Base-by-base conservation (phyloP, 2,329 filamentous ascomycete genomes). In the Fusarium papillatum region DNA sequence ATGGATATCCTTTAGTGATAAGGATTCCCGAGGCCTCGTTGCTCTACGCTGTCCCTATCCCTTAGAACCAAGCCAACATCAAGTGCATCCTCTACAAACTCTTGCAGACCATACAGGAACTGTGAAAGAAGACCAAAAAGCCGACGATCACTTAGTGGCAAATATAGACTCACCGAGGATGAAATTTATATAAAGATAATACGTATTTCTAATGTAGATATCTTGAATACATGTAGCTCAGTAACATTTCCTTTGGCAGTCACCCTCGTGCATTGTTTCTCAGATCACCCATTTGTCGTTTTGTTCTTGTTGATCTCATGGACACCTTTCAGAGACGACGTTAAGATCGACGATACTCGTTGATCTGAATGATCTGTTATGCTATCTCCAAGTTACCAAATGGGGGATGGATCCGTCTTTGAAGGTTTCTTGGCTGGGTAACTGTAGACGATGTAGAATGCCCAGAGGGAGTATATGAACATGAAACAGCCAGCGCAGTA, bases 401-500 rank as follows among this genome's bases (percentile, higher is more conserved):
- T 57, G 11, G 53, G 53, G 7, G 29, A 57, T 36, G 53, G 53
- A 22, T 36, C 53, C 13, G 7, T 22, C 53, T 57, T 57, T 57
- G 53, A 57, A 3, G 53, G 29, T 2, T 57, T 57, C 34, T 60
- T 60, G 34, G 57, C 22, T 39, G 57, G 57, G 34, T 19, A 26
- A 39, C 34, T 38, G 34, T 38, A 24, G 34, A 39, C 57, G 9
- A 60, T 60, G 34, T 26, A 43, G 36, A 60, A 61, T 8, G 19
- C 14, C 65, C 71, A 75, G 3, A 65, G 0, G 0, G 62, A 46
- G 6, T 59, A 63, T 0, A 5, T 10, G 0, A 55, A 10, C 1
- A 72, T 10, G 7, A 75, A 26, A 13, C 7, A 16, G 1, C 71
- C 68, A 4, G 62, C 26, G 1, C 39, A 13, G 36, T 74, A 72